Percentiles rank a stretch among this genome's conserved stretches.
Evolutionary conservation across 176 grass and related monocot species (phyloP).

Genomic region (Carex kokanica): DNA sequence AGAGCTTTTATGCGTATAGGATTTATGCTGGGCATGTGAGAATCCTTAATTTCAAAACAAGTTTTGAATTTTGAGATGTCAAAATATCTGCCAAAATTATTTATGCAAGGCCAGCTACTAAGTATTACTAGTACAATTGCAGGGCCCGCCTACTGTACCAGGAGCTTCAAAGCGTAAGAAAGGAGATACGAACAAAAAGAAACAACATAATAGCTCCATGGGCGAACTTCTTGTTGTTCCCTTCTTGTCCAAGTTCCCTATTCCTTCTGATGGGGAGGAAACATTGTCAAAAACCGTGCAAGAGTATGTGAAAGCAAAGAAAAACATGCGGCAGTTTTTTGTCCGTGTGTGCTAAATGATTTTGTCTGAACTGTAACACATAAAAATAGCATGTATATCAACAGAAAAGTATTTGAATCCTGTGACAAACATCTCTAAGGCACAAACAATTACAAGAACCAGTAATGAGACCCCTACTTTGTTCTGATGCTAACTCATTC

Average conservation of each 20-base stretch:
- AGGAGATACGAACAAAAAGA: slow-evolving; percentile 81
- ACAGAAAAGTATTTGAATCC: neutral
- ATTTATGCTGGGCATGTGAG: neutral
- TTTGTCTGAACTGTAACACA: neutral
- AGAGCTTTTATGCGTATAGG: neutral
- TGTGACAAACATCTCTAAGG: neutral
- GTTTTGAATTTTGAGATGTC: neutral
- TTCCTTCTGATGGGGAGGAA: slow-evolving; percentile 62
- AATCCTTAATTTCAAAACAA: neutral
- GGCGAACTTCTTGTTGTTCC: slow-evolving; percentile 79
- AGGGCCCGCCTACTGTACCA: slow-evolving; percentile 71
- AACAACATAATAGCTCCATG: slow-evolving; percentile 64
- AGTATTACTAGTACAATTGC: slow-evolving; percentile 11
- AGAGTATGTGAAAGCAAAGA: slow-evolving; percentile 47
- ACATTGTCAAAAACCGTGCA: slow-evolving; percentile 52
- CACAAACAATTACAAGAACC: neutral
- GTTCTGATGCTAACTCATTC: neutral
- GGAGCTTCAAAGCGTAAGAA: slow-evolving; percentile 84
- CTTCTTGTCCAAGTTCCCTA: slow-evolving; percentile 82
- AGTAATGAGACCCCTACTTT: neutral
- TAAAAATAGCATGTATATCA: neutral
- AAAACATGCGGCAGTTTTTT: neutral
- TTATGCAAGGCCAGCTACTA: neutral
- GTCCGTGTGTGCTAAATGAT: neutral
- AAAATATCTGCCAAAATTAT: neutral